Evolutionary conservation across 1,139 yeast species (phyloP).

Genomic region (Yamadazyma triangularis): DNA sequence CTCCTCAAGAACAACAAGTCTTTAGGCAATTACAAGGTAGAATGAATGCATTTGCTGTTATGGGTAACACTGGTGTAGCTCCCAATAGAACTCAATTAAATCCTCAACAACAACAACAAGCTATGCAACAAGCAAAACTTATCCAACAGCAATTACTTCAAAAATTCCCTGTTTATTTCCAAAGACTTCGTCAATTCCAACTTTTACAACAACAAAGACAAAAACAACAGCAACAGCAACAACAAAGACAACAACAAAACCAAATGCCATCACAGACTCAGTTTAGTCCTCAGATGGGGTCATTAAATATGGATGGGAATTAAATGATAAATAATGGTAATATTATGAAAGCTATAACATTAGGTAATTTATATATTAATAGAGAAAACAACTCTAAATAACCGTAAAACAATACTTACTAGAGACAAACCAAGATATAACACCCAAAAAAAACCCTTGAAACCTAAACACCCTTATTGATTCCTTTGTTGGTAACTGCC

Average conservation of each 20-base stretch:
- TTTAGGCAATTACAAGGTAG: conserved; percentile 41
- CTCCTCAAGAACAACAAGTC: conserved; percentile 42
- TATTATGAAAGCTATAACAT: no score
- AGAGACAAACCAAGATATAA: no score
- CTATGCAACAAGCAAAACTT: conserved; percentile 40
- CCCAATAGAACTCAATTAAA: conserved; percentile 41
- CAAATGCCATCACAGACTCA: conserved; percentile 10
- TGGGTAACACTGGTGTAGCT: conserved; percentile 44
- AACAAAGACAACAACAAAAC: conserved; percentile 14
- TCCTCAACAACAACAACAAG: conserved; percentile 45
- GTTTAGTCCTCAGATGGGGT: conserved; percentile 10
- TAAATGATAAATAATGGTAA: no score
- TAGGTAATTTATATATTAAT: no score
- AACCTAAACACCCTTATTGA: background rate
- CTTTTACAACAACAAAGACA: conserved; percentile 35
- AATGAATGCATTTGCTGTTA: conserved; percentile 39
- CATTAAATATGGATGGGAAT: background rate
- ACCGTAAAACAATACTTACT: no score
- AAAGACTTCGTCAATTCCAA: conserved; percentile 39
- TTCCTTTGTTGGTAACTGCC: conserved; percentile 16
- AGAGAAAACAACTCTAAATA: no score
- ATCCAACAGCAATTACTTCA: conserved; percentile 42
- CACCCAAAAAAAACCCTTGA: no score
- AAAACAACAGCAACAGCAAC: conserved; percentile 19
- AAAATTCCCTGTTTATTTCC: conserved; percentile 43